Evolutionary conservation across 164 flowering plant species (phyloP), one percentile per base, ranked within the genome.

Genomic region (Vitis rotundifolia): DNA sequence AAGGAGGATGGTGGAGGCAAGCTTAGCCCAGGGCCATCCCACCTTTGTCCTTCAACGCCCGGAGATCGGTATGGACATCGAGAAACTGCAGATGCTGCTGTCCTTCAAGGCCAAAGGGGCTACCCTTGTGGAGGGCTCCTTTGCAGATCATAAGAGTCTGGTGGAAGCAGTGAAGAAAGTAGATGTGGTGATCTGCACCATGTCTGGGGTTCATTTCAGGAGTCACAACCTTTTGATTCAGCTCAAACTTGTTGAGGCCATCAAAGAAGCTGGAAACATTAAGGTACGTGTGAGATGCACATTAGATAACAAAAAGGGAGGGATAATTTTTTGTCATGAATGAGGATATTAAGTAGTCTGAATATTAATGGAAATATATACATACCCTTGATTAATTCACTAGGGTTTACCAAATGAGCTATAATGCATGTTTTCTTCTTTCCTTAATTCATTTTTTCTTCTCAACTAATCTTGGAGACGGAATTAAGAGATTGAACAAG

Each of bases 31-130:
- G 3, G 44, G 44, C 44, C 44, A 37, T 37, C 44, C 44, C 44
- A 37, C 44, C 44, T 37, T 37, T 37, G 44, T 37, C 44, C 44
- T 37, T 37, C 44, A 37, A 37, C 44, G 44, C 6, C 44, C 67
- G 12, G 67, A 64, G 53, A 64, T 64, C 29, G 67, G 67, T 29
- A 22, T 48, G 2, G 67, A 64, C 29, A 26, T 22, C 29, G 67
- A 64, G 11, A 64, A 64, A 53, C 28, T 48, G 53, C 54, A 64
- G 54, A 11, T 64, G 54, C 44, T 64, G 37, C 1, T 64, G 67
- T 16, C 28, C 8, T 64, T 64, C 67, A 26, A 22, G 54, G 54
- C 48, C 54, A 16, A 52, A 52, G 55, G 55, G 3, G 55, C 55
- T 9, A 11, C 14, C 55, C 55, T 52, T 14, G 55, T 52, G 55